Percentiles rank a stretch among this genome's conserved stretches.
Conservation (phyloP, 345 rosid species). For the Aquilaria sinensis region DNA sequence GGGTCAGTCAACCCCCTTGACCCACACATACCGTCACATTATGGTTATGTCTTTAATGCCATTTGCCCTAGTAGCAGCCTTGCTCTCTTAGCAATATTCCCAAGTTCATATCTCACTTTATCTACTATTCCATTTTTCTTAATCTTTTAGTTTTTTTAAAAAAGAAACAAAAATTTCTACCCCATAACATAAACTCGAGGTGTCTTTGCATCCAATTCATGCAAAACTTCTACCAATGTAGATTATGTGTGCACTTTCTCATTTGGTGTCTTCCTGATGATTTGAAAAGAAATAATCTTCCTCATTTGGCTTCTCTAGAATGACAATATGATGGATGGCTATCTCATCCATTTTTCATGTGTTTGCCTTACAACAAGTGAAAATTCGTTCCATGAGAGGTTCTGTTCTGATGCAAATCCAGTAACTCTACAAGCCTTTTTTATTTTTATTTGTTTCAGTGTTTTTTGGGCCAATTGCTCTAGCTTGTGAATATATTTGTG, state of each 20-base stretch:
- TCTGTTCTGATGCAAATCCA: slow-evolving; percentile 71
- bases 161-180: not conserved
- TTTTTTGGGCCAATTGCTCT: no score
- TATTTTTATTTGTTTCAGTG: no score
- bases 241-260: slow-evolving; percentile 12
- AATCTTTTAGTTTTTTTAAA: no score
- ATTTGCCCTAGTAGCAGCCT: no score
- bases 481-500: no score
- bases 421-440: slow-evolving; percentile 58
- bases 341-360: slow-evolving; percentile 68
- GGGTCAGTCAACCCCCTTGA: no score
- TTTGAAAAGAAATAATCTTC: slow-evolving; percentile 97
- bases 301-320: slow-evolving; percentile 83
- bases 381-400: slow-evolving; percentile 67
- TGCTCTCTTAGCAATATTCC: no score
- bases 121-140: no score
- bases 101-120: no score
- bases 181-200: not conserved
- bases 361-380: slow-evolving; percentile 49
- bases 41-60: no score
- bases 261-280: slow-evolving; percentile 42
- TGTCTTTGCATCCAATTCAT: slow-evolving; percentile 20
- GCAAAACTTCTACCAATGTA: slow-evolving; percentile 10
- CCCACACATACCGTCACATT: no score
- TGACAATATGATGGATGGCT: slow-evolving; percentile 54